Conservation (phyloP, 2,329 filamentous ascomycete genomes). For the Fusarium floridanum region DNA sequence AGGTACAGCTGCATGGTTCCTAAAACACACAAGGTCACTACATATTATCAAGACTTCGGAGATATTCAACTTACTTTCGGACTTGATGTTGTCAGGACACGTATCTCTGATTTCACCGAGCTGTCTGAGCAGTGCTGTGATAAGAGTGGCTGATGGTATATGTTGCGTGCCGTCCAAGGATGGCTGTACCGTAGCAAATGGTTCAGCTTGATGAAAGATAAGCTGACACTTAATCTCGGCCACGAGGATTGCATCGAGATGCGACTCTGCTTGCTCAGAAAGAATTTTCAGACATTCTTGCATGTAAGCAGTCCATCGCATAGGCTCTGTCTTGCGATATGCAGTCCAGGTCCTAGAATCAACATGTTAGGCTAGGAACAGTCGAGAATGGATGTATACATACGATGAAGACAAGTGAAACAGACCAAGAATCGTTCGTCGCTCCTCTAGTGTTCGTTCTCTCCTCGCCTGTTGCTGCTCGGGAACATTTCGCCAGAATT, state of each 20-base stretch:
- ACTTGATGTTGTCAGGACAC: not conserved
- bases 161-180: not conserved
- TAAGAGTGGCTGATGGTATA: conserved; percentile 1
- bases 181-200: not conserved
- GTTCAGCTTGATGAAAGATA: conserved; percentile 15
- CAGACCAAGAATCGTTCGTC: conserved; percentile 24
- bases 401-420: conserved; percentile 47
- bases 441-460: conserved; percentile 25
- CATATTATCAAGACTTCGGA: not conserved
- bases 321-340: conserved; percentile 51
- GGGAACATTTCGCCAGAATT: not conserved
- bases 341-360: conserved; percentile 43
- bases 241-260: conserved; percentile 14
- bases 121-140: conserved; percentile 9
- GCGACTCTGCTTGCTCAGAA: conserved; percentile 21
- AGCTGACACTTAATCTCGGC: conserved; percentile 30
- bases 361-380: not conserved
- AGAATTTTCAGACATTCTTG: conserved; percentile 65
- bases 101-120: conserved; percentile 6
- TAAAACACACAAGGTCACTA: not conserved
- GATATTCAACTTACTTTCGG: conserved; percentile 3
- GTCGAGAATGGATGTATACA: not conserved
- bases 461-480: not conserved
- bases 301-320: conserved; percentile 67
- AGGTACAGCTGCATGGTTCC: conserved; percentile 11